Evolutionary conservation across 495 filamentous ascomycete species (phyloP).

Genomic region (Aspergillus hancockii): DNA sequence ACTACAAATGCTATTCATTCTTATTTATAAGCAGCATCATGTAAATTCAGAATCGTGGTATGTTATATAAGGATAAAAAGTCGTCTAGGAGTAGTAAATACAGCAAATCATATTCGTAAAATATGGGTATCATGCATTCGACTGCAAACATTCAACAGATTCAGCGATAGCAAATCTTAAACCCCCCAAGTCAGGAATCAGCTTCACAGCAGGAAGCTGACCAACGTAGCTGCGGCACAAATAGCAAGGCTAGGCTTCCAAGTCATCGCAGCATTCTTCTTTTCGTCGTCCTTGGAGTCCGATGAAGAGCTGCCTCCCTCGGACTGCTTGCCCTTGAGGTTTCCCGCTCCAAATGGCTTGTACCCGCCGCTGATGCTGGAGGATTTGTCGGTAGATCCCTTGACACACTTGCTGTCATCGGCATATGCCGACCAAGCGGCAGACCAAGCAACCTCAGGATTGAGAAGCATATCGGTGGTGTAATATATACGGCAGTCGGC

Average conservation of each 20-base stretch:
- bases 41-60: too few species aligned
- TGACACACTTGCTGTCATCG: conserved; percentile 20
- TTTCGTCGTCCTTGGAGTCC: neutral
- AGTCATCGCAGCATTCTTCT: neutral
- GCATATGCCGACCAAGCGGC: conserved; percentile 14
- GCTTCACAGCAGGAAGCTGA: neutral
- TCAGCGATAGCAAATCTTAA: neutral
- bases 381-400: conserved; percentile 8
- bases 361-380: conserved; percentile 14
- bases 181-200: neutral
- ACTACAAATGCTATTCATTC: too few species aligned
- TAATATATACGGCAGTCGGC: conserved; percentile 35
- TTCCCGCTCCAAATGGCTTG: conserved; percentile 9
- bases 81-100: too few species aligned
- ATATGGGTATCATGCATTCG: neutral
- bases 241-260: conserved; percentile 6
- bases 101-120: neutral
- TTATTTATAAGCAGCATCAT: too few species aligned
- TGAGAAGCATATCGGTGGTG: conserved; percentile 19
- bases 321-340: neutral
- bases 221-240: neutral
- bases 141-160: neutral
- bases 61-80: too few species aligned
- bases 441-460: conserved; percentile 22
- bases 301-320: neutral